These are phyloP conservation scores for Ophiocordyceps camponoti-floridani DNA, from an alignment of 2,329 filamentous ascomycete species.

Conservation along the genomic window DNA sequence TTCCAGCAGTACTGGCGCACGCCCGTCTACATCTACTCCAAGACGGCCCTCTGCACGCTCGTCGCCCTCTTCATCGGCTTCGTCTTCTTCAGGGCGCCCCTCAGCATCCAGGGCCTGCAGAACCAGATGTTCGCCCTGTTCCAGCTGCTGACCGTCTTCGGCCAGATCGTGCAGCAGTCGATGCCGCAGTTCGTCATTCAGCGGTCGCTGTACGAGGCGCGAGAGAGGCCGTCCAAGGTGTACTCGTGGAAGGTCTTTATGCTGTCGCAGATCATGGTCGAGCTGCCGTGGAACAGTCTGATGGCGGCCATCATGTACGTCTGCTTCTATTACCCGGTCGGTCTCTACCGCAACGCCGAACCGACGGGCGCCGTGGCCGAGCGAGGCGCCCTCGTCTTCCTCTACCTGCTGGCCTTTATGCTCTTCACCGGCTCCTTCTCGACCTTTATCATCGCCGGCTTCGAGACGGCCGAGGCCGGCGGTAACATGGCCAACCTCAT, in stretches of 20 bases:
- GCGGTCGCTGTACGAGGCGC: conserved; percentile 66
- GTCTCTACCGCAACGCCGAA: conserved; percentile 52
- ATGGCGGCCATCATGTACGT: conserved; percentile 63
- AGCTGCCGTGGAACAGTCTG: conserved; percentile 69
- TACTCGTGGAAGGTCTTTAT: conserved; percentile 81
- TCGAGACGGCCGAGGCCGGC: conserved; percentile 57
- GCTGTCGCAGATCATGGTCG: conserved; percentile 65
- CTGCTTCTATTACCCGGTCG: conserved; percentile 75
- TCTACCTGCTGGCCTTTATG: conserved; percentile 58
- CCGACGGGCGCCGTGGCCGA: conserved; percentile 41
- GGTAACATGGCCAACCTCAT: conserved; percentile 60
- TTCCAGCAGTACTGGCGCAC: conserved; percentile 90
- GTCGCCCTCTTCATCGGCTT: conserved; percentile 65
- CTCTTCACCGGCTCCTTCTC: conserved; percentile 71
- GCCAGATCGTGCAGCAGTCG: conserved; percentile 59
- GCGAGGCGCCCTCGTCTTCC: conserved; percentile 62
- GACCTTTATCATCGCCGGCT: conserved; percentile 56
- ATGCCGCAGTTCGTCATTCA: conserved; percentile 80
- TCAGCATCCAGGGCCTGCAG: conserved; percentile 60
- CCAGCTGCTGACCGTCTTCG: conserved; percentile 68
- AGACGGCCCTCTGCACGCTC: conserved; percentile 47
- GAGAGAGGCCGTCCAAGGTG: conserved; percentile 67
- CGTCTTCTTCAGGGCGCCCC: conserved; percentile 56
- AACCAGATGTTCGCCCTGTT: conserved; percentile 81
- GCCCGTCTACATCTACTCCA: conserved; percentile 77